A percentile compares a stretch with the other conserved stretches of the same genome.
Conservation (phyloP, 352 stramenopile genomes). For the Peronospora belbahrii region DNA sequence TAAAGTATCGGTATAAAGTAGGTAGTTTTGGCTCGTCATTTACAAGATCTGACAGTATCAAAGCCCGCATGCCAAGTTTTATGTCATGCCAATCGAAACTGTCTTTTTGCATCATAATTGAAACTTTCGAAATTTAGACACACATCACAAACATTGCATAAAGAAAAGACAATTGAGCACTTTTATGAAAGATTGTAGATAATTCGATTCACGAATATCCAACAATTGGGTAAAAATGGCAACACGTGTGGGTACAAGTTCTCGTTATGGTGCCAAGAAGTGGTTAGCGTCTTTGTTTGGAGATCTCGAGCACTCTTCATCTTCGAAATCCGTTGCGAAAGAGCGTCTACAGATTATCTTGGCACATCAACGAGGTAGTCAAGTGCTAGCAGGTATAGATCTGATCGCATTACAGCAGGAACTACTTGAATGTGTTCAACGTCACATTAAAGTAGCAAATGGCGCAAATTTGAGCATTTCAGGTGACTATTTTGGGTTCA, state of each 20-base stretch:
- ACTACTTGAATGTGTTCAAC: slow-evolving; percentile 80
- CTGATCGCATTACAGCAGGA: slow-evolving; percentile 71
- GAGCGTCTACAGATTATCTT: slow-evolving; percentile 87
- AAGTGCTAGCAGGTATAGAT: slow-evolving; percentile 79
- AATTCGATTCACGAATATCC: background rate
- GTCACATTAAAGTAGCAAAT: slow-evolving; percentile 79
- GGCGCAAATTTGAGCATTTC: slow-evolving; percentile 87
- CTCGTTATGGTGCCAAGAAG: slow-evolving; percentile 62
- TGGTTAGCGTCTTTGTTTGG: slow-evolving; percentile 73
- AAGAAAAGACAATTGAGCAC: no score
- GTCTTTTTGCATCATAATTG: no score
- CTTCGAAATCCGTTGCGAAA: slow-evolving; percentile 80
- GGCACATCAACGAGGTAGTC: slow-evolving; percentile 76
- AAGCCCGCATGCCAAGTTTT: no score
- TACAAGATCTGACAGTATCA: no score
- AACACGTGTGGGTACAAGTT: slow-evolving; percentile 33
- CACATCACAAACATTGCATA: no score
- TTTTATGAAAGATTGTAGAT: no score
- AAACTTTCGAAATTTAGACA: no score
- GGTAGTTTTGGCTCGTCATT: no score
- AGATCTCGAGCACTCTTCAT: slow-evolving; percentile 36
- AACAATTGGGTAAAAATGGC: no score
- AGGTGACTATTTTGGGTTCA: no score
- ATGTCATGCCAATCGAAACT: no score
- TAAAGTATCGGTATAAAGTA: no score